phyloP scores from a whole-genome alignment of 1,284 basidiomycete species.

The Earliella scabrosa region DNA sequence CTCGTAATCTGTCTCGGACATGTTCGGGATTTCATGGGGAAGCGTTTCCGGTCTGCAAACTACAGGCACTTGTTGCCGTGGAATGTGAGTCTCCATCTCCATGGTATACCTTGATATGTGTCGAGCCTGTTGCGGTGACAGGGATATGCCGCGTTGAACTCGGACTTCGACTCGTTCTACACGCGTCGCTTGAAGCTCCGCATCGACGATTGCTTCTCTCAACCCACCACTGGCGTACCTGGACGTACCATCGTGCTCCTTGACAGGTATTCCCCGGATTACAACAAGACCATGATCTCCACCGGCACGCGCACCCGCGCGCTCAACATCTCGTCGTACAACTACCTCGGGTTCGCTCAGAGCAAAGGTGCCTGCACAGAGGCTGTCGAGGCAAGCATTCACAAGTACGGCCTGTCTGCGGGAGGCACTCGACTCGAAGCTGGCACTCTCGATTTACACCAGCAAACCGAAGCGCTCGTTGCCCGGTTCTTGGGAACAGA shows the following conservation, averaged over 20 bases:
- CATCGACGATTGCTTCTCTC: slow-evolving; percentile 95
- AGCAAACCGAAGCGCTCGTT: slow-evolving; percentile 85
- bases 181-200: slow-evolving; percentile 93
- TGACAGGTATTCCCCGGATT: slow-evolving; percentile 86
- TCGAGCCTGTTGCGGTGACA: slow-evolving; percentile 35
- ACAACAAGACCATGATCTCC: slow-evolving; percentile 80
- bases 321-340: slow-evolving; percentile 98
- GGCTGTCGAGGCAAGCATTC: slow-evolving; percentile 83
- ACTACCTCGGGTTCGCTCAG: slow-evolving; percentile 99
- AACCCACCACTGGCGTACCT: slow-evolving; percentile 94
- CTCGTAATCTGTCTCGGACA: slow-evolving; percentile 91
- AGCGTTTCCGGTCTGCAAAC: slow-evolving; percentile 72
- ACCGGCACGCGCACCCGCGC: slow-evolving; percentile 86
- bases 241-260: slow-evolving; percentile 91
- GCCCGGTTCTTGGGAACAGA: slow-evolving; percentile 91
- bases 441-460: slow-evolving; percentile 86
- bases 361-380: slow-evolving; percentile 93
- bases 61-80: slow-evolving; percentile 86
- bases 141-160: slow-evolving; percentile 97
- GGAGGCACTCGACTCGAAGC: slow-evolving; percentile 84
- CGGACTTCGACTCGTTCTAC: slow-evolving; percentile 99
- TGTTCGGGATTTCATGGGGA: slow-evolving; percentile 94
- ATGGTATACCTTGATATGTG: slow-evolving; percentile 4
- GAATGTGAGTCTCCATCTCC: slow-evolving; percentile 60
- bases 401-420: slow-evolving; percentile 80